Evolutionary conservation across 192 early-diverging fungal genomes (phyloP).

Genomic region (Coemansia sp.): DNA sequence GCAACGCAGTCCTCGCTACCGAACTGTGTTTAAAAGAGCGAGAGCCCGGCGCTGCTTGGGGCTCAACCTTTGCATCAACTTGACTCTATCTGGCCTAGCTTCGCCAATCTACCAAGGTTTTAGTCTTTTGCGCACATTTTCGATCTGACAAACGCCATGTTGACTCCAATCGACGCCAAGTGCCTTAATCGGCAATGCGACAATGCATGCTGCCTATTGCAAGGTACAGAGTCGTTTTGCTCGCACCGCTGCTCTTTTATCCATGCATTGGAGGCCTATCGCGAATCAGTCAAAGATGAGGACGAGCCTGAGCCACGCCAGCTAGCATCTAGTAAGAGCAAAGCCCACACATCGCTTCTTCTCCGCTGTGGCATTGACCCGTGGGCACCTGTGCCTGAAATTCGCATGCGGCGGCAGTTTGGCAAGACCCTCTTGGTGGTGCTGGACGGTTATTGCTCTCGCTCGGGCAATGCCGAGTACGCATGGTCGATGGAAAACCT

Average conservation of each 20-base stretch:
- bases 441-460: constrained; percentile 13
- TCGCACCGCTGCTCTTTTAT: constrained; percentile 24
- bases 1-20: background rate
- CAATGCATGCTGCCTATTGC: background rate
- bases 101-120: background rate
- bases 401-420: constrained; percentile 19
- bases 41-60: background rate
- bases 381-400: constrained; percentile 20
- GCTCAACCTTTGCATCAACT: background rate
- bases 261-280: constrained; percentile 17
- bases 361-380: constrained; percentile 38
- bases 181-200: background rate
- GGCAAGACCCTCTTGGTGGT: constrained; percentile 14
- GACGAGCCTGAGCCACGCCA: background rate
- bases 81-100: background rate
- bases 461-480: constrained; percentile 14
- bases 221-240: constrained; percentile 15
- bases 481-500: constrained; percentile 33
- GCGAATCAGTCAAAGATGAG: constrained; percentile 1
- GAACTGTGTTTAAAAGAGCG: background rate
- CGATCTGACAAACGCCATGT: background rate
- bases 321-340: background rate
- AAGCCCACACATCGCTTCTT: constrained; percentile 23
- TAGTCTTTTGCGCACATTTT: background rate
- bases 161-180: background rate